A percentile compares a stretch with the other conserved stretches of the same genome.
Conservation (phyloP, 2,329 filamentous ascomycete genomes). For the Penicillium sp. region DNA sequence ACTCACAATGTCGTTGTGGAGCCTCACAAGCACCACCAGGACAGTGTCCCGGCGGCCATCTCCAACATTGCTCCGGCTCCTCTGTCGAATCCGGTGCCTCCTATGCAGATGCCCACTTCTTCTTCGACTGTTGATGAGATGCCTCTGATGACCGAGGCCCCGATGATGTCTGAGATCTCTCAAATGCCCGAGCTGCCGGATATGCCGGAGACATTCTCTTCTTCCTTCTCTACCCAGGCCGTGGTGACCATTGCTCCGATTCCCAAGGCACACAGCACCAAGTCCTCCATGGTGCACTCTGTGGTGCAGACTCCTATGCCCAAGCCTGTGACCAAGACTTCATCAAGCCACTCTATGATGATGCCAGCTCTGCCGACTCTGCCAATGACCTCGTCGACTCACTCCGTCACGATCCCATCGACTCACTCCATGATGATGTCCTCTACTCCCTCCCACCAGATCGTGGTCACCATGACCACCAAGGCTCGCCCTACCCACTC, state of each 20-base stretch:
- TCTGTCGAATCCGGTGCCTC: conserved; percentile 5
- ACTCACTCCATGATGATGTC: not conserved
- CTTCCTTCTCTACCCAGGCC: not conserved
- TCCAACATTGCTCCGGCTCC: conserved; percentile 2
- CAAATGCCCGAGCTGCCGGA: not conserved
- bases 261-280: not conserved
- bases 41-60: not conserved
- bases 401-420: not conserved
- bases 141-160: conserved; percentile 2
- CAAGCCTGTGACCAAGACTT: not conserved
- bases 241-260: conserved; percentile 1
- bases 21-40: not conserved
- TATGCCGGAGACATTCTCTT: not conserved
- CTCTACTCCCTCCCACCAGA: conserved; percentile 2
- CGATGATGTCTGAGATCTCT: not conserved
- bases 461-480: not conserved
- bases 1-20: not conserved
- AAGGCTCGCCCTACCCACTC: conserved; percentile 1
- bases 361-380: not conserved
- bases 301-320: conserved; percentile 2
- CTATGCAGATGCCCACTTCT: conserved; percentile 2
- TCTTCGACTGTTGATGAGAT: not conserved
- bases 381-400: not conserved
- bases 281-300: not conserved
- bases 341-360: conserved; percentile 3